Base-by-base conservation (phyloP, 805 yeast genomes). In the Yamadazyma sp. region DNA sequence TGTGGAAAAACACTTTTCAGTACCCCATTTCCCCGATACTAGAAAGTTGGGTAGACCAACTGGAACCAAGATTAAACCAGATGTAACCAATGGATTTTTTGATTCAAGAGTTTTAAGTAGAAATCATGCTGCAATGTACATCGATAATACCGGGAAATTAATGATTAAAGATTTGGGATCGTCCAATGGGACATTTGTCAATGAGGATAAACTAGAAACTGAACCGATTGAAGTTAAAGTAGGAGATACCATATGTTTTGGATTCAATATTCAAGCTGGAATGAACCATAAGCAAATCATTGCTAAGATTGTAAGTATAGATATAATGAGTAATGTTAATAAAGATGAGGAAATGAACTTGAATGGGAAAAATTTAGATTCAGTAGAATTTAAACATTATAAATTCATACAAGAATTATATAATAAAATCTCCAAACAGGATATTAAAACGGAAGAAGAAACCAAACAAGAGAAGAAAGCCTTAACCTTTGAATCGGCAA, bases 181-280 rank as follows among this genome's bases (percentile, higher is more conserved):
- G 2, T 84, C 96, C 16, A 93, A 93, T 59, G 99, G 99, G 7
- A 91, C 98, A 0, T 94, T 83, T 56, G 76, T 93, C 31, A 93
- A 93, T 56, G 86, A 80, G 22, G 69, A 62, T 27, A 80, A 88
- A 43, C 70, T 93, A 8, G 74, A 76, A 26, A 63, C 72, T 11
- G 86, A 79, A 25, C 65, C 73, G 0, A 76, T 75, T 14, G 86
- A 80, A 46, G 60, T 93, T 32, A 71, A 78, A 37, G 69, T 79
- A n/a, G 89, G 86, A 17, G 98, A 93, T 58, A 69, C 76, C n/a
- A 72, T 93, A n/a, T 94, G 91, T 50, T 65, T 93, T 36, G 99
- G 99, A 1, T 87, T 95, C 33, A 95, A 94, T 51, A 85, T 93
- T 36, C 84, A 80, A 50, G 66, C 63, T 5, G 72, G 67, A 40